Conservation (phyloP, 805 yeast species). For the Sugiyamaella smithiae region DNA sequence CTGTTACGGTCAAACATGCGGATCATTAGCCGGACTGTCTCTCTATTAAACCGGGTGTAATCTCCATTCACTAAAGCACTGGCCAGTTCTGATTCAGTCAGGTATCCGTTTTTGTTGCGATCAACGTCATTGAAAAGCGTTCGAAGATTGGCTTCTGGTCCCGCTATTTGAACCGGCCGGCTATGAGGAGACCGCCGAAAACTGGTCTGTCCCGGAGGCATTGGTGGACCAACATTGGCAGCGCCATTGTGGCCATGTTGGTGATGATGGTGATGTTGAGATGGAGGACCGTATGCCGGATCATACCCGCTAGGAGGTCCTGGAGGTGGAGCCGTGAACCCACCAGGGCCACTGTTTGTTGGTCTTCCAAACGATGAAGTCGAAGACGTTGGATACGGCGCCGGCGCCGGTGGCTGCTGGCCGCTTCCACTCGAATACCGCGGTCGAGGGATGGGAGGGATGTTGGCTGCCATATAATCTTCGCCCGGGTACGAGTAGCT, state of each 20-base stretch:
- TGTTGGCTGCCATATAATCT: conserved; percentile 4
- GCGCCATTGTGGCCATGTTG: neutral
- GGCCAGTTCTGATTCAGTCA: conserved; percentile 57
- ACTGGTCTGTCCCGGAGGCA: neutral
- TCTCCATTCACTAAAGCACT: conserved; percentile 61
- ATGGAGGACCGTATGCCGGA: neutral
- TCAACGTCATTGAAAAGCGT: conserved; percentile 34
- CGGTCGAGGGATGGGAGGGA: conserved; percentile 13
- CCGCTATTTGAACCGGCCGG: conserved; percentile 3
- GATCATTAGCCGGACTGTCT: conserved; percentile 61
- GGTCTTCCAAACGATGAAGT: conserved; percentile 3
- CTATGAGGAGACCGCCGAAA: neutral
- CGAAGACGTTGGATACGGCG: conserved; percentile 5
- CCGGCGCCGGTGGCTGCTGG: conserved; percentile 10
- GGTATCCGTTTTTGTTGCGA: conserved; percentile 49
- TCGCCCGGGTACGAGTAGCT: conserved; percentile 14
- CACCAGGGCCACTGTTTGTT: neutral
- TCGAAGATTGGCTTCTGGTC: conserved; percentile 22
- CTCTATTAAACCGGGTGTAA: conserved; percentile 56
- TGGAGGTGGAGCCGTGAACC: conserved; percentile 6
- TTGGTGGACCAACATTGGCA: neutral
- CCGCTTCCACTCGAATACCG: conserved; percentile 5
- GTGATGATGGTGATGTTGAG: conserved; percentile 7
- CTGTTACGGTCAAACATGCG: conserved; percentile 55
- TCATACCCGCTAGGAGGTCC: conserved; percentile 2